Conservation (phyloP, 768 basidiomycete genomes). For the Trametes meyenii region DNA sequence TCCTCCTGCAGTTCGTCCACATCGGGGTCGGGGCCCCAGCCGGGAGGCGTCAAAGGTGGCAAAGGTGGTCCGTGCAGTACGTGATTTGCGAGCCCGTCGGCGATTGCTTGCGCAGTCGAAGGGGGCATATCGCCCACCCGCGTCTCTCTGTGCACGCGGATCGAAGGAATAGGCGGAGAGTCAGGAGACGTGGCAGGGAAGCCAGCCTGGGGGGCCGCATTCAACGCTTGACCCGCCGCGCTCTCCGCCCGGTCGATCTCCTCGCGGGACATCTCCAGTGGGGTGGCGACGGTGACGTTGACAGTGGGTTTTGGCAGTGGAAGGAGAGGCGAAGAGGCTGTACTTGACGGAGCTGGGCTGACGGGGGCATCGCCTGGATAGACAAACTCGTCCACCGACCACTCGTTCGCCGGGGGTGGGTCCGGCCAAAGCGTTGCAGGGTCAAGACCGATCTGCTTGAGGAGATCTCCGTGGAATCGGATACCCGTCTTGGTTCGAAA, state of each 20-base stretch:
- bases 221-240: not conserved
- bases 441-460: slow-evolving; percentile 36
- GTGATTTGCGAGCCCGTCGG: slow-evolving; percentile 1
- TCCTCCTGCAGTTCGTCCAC: slow-evolving; percentile 62
- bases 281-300: slow-evolving; percentile 23
- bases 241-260: slow-evolving; percentile 4
- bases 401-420: slow-evolving; percentile 20
- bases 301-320: not conserved
- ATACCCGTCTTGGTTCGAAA: slow-evolving; percentile 50
- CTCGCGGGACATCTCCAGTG: slow-evolving; percentile 12
- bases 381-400: slow-evolving; percentile 8
- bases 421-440: slow-evolving; percentile 32
- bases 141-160: not conserved
- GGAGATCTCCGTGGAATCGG: slow-evolving; percentile 38
- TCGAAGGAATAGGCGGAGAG: not conserved
- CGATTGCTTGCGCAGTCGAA: slow-evolving; percentile 7
- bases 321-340: not conserved
- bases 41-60: not conserved
- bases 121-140: slow-evolving; percentile 8
- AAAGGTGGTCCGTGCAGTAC: not conserved
- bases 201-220: not conserved
- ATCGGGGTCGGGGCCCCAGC: slow-evolving; percentile 8
- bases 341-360: not conserved
- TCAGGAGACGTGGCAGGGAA: not conserved
- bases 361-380: not conserved